These are phyloP conservation scores for Sphaerobolus stellatus DNA, from an alignment of 1,284 basidiomycete species.

Conservation along the genomic window DNA sequence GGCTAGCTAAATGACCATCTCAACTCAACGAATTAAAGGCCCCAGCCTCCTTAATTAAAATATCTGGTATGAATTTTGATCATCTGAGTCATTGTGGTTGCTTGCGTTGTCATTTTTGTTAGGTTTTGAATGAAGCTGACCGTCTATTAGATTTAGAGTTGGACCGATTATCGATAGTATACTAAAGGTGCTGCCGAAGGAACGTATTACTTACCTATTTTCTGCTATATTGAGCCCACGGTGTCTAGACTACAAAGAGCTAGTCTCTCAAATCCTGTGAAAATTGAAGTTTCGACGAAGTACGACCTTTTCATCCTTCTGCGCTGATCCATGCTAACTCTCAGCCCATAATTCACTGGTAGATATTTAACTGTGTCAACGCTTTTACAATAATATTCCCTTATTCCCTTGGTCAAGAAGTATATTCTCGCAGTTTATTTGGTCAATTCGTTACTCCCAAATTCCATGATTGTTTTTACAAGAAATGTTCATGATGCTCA, in stretches of 20 bases:
- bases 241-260: conserved; percentile 97
- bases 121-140: conserved; percentile 98
- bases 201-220: conserved; percentile 95
- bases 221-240: conserved; percentile 99
- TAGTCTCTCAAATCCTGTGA: conserved; percentile 92
- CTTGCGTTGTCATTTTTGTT: conserved; percentile 12
- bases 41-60: conserved; percentile 88
- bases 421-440: conserved; percentile 91
- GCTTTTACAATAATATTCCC: conserved; percentile 92
- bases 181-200: conserved; percentile 91
- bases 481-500: conserved; percentile 94
- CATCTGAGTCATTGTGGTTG: too few species aligned
- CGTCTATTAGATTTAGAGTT: conserved; percentile 97
- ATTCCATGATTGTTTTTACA: conserved; percentile 96
- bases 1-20: conserved; percentile 94
- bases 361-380: conserved; percentile 98
- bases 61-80: conserved; percentile 73
- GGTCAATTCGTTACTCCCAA: conserved; percentile 85
- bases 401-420: conserved; percentile 92
- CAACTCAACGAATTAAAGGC: conserved; percentile 97
- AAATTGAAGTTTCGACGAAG: conserved; percentile 93
- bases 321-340: conserved; percentile 7
- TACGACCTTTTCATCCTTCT: conserved; percentile 46
- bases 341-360: not conserved
- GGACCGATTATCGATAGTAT: conserved; percentile 97